Base-by-base conservation (phyloP, 2,329 filamentous ascomycete genomes). In the Ophiostoma fasciatum region DNA sequence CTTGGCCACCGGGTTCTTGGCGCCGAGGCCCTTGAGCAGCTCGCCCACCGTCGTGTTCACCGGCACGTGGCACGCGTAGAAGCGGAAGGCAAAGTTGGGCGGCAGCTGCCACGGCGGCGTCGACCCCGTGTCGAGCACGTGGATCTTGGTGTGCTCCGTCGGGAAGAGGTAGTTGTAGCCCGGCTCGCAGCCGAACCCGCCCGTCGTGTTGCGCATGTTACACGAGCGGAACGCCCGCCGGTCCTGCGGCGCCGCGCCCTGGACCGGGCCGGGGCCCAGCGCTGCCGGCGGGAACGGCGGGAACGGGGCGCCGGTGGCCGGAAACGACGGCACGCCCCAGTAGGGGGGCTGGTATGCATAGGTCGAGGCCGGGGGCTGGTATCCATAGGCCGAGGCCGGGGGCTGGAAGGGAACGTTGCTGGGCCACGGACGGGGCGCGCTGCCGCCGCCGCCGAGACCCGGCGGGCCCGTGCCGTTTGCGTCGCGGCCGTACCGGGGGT, bases 121-220 rank as follows among this genome's bases (percentile, higher is more conserved):
- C 13, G 53, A 35, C 1, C 47, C 46, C 8, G 62, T 61, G 43
- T 64, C 64, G 51, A 78, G 62, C 3, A 78, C 58, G 45, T 76
- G 70, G 7, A 76, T 56, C 43, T 71, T 74, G 21, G 68, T 71
- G 50, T 76, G 68, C 42, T 68, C 60, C 0, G 56, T 46, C 0
- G 69, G 63, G 53, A 75, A 77, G 48, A 75, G 65, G 52, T 74
- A 73, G 54, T 73, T 71, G 56, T 74, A 78, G 2, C 71, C 74
- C 0, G 68, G 69, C 46, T 76, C 72, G 41, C 66, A 66, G 28
- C 71, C 69, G 1, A 65, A 59, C 17, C 70, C 70, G 30, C 72
- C 68, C 0, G 67, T 68, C 0, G 64, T 61, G 53, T 76, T 74
- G 31, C 60, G 61, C 54, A 77, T 56, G 43, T 71, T 65, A 20